A percentile compares a stretch with the other conserved stretches of the same genome.
Conservation (phyloP, 2,329 filamentous ascomycete genomes). For the Lachnellula occidentalis region DNA sequence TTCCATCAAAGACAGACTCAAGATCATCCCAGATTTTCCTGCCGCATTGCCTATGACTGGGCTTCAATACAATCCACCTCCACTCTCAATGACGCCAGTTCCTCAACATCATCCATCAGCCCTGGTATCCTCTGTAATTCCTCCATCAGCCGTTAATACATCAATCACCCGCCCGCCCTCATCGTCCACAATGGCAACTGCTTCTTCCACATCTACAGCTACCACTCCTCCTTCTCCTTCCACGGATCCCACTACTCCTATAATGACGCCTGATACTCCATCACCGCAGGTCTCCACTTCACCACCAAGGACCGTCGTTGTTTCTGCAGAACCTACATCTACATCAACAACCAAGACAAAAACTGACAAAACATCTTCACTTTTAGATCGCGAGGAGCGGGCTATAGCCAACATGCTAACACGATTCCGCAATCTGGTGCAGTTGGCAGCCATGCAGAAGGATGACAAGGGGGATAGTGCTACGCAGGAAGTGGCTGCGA, state of each 20-base stretch:
- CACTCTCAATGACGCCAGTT: background rate
- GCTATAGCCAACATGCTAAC: constrained; percentile 41
- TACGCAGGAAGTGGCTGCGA: constrained; percentile 28
- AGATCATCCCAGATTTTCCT: no score
- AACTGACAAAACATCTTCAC: constrained; percentile 10
- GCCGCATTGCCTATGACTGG: background rate
- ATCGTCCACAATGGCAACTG: no score
- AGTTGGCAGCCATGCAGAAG: constrained; percentile 20
- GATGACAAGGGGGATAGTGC: constrained; percentile 25
- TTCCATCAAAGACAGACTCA: no score
- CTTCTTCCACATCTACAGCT: no score
- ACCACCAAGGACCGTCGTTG: background rate
- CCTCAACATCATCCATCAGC: background rate
- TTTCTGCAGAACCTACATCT: background rate
- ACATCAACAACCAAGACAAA: background rate
- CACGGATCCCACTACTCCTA: no score
- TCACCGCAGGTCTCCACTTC: background rate
- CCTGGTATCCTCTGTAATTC: no score
- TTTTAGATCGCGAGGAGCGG: constrained; percentile 41
- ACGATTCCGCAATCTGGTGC: constrained; percentile 40
- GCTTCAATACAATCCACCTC: background rate
- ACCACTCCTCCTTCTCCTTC: no score
- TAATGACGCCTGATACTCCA: no score
- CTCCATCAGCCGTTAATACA: no score
- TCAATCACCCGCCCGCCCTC: no score